Evolutionary conservation across 1,139 yeast species (phyloP).

Genomic region (Debaryomycetaceae sp.): DNA sequence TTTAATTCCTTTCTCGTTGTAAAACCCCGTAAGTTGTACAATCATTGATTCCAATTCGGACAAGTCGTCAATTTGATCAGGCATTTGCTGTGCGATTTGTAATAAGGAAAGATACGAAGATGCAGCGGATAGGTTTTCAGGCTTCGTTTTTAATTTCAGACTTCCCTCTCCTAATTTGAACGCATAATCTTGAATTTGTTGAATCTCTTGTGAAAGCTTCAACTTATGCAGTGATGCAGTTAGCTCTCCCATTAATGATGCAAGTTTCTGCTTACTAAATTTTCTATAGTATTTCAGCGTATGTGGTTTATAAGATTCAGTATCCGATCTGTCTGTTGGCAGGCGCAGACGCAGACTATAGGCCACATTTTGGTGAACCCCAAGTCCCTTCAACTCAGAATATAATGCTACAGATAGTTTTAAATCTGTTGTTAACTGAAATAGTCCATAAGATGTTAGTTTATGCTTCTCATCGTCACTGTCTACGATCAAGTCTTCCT

Average conservation of each 20-base stretch:
- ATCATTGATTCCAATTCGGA: slow-evolving; percentile 51
- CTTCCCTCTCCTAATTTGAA: slow-evolving; percentile 25
- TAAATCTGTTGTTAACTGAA: slow-evolving; percentile 16
- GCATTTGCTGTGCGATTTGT: slow-evolving; percentile 21
- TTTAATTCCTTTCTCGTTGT: slow-evolving; percentile 22
- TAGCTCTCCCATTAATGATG: slow-evolving; percentile 7
- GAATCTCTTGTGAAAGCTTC: slow-evolving; percentile 10
- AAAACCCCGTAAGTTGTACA: slow-evolving; percentile 40
- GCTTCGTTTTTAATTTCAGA: background rate
- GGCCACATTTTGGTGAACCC: background rate
- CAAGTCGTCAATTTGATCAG: slow-evolving; percentile 25
- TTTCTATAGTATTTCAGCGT: slow-evolving; percentile 7
- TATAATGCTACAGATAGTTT: slow-evolving; percentile 9
- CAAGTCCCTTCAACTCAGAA: slow-evolving; percentile 3
- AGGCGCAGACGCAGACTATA: background rate
- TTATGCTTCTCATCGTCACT: slow-evolving; percentile 4
- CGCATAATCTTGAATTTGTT: slow-evolving; percentile 28
- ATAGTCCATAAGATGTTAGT: slow-evolving; percentile 12
- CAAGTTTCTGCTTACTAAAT: slow-evolving; percentile 9
- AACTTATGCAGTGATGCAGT: background rate
- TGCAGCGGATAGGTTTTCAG: background rate
- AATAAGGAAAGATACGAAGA: slow-evolving; percentile 18
- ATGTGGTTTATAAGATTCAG: background rate
- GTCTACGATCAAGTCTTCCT: slow-evolving; percentile 3
- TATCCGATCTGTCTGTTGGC: background rate